Conservation (phyloP, 768 basidiomycete species). For the Lentinula guzmanii region DNA sequence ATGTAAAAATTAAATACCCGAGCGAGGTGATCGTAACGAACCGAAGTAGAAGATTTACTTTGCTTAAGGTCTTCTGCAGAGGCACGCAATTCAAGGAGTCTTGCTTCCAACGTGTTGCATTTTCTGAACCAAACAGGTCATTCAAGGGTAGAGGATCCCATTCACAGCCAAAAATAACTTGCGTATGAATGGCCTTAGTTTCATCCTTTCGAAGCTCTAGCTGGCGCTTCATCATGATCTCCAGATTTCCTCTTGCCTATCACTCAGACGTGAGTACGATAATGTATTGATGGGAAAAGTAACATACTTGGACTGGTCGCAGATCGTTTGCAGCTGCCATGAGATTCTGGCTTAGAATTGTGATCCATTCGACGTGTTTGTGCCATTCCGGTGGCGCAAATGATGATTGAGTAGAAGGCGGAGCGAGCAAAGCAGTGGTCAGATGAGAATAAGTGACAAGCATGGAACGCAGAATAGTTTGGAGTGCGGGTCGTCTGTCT, state of each 20-base stretch:
- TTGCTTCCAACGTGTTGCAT: slow-evolving; percentile 65
- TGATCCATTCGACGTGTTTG: slow-evolving; percentile 75
- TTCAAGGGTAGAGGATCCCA: background rate
- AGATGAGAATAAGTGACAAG: slow-evolving; percentile 76
- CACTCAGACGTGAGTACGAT: background rate
- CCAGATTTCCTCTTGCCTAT: slow-evolving; percentile 76
- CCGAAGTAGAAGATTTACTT: background rate
- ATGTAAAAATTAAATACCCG: background rate
- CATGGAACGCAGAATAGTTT: slow-evolving; percentile 67
- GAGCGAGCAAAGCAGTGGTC: slow-evolving; percentile 60
- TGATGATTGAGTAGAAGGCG: slow-evolving; percentile 47
- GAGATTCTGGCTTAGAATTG: slow-evolving; percentile 74
- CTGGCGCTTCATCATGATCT: slow-evolving; percentile 77
- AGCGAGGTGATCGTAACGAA: background rate
- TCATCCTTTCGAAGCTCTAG: slow-evolving; percentile 70
- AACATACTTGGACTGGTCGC: slow-evolving; percentile 73
- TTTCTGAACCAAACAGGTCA: slow-evolving; percentile 34
- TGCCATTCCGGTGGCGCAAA: slow-evolving; percentile 61
- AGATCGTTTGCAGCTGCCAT: slow-evolving; percentile 89
- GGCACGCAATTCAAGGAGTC: slow-evolving; percentile 49
- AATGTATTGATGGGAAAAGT: background rate
- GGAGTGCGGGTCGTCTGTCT: slow-evolving; percentile 77
- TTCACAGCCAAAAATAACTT: slow-evolving; percentile 18
- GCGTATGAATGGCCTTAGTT: slow-evolving; percentile 66
- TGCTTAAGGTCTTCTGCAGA: slow-evolving; percentile 17